A percentile compares a stretch with the other conserved stretches of the same genome.
Conservation (phyloP, 2,329 filamentous ascomycete species). For the Colletotrichum sp. region DNA sequence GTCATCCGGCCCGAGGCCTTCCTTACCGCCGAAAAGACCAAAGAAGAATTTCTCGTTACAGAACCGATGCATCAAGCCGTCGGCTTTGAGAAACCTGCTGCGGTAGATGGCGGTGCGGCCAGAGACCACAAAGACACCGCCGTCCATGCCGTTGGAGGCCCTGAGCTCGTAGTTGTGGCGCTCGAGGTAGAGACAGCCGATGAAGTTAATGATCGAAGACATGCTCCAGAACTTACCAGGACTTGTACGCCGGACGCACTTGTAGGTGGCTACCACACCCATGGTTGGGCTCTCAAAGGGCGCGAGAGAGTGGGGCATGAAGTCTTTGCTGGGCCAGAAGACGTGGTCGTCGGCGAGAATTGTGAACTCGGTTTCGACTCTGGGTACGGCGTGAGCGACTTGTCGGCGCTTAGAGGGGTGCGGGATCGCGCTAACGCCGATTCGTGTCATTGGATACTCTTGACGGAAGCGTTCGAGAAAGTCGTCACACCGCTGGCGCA, state of each 20-base stretch:
- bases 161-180: slow-evolving; percentile 68
- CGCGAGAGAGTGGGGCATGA: slow-evolving; percentile 47
- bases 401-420: slow-evolving; percentile 55
- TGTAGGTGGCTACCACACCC: slow-evolving; percentile 62
- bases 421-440: slow-evolving; percentile 34
- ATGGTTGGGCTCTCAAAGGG: slow-evolving; percentile 50
- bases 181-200: slow-evolving; percentile 64
- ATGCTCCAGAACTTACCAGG: slow-evolving; percentile 29
- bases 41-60: slow-evolving; percentile 56
- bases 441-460: slow-evolving; percentile 20
- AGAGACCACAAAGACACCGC: slow-evolving; percentile 63
- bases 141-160: slow-evolving; percentile 60
- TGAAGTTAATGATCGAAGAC: slow-evolving; percentile 53
- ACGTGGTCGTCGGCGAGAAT: slow-evolving; percentile 59
- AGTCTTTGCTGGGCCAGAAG: slow-evolving; percentile 47
- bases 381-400: slow-evolving; percentile 42
- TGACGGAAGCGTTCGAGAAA: slow-evolving; percentile 1
- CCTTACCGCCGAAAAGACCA: slow-evolving; percentile 36
- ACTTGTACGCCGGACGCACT: slow-evolving; percentile 50
- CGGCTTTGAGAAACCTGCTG: slow-evolving; percentile 51
- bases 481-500: background rate
- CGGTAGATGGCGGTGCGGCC: slow-evolving; percentile 59
- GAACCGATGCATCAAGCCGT: slow-evolving; percentile 48
- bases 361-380: slow-evolving; percentile 44
- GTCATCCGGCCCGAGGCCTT: slow-evolving; percentile 58